Percentiles rank a stretch among this genome's conserved stretches.
Evolutionary conservation across 202 grass and related monocot species (phyloP).

Genomic region (Alloteropsis angusta): DNA sequence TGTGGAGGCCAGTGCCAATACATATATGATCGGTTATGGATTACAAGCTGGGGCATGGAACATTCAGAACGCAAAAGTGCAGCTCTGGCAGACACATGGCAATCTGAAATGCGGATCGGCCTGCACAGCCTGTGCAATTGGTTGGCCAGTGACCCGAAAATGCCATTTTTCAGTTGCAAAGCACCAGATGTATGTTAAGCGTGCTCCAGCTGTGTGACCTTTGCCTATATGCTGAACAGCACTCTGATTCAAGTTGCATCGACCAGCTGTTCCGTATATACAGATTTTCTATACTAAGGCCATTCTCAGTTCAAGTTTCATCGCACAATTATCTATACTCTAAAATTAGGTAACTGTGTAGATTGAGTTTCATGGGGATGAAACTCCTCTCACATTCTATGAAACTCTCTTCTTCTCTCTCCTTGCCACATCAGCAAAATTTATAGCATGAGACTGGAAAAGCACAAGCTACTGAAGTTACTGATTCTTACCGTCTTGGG

Average conservation of each 20-base stretch:
- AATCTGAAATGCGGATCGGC: neutral
- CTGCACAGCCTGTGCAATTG: neutral
- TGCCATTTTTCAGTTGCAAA: neutral
- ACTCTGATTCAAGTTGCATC: neutral
- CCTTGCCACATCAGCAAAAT: no score
- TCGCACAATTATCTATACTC: no score
- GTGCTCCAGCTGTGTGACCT: neutral
- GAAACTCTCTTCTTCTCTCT: no score
- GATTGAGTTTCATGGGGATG: no score
- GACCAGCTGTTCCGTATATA: neutral
- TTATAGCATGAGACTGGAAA: no score
- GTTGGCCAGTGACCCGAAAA: neutral
- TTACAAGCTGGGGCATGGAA: constrained; percentile 1
- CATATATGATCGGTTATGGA: neutral
- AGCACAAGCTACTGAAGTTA: no score
- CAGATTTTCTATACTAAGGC: no score
- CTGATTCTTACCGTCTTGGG: no score
- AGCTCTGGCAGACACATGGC: neutral
- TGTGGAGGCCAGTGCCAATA: neutral
- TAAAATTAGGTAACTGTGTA: no score
- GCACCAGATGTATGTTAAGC: neutral
- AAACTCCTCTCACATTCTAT: no score
- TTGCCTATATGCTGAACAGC: neutral
- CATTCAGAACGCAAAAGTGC: neutral
- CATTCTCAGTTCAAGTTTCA: no score